Conservation (phyloP, 169 alveolate genomes). For the Plasmodium vinckei region DNA sequence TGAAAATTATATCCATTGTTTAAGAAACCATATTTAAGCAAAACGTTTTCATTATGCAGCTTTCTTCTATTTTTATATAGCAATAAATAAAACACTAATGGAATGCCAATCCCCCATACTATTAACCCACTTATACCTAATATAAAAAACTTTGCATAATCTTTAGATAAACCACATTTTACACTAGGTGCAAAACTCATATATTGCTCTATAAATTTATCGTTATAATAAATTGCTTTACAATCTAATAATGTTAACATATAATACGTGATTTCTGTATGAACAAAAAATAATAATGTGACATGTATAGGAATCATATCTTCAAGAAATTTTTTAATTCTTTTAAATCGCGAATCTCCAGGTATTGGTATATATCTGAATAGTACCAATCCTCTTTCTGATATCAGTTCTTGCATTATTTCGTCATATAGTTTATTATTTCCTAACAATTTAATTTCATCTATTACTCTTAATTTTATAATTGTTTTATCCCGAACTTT, state of each 20-base stretch:
- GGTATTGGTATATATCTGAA: conserved; percentile 88
- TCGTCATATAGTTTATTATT: conserved; percentile 68
- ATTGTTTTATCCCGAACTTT: conserved; percentile 73
- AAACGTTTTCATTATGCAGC: conserved; percentile 83
- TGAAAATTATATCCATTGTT: conserved; percentile 87
- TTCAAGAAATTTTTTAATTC: conserved; percentile 83
- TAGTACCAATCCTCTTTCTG: conserved; percentile 85
- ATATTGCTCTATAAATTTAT: conserved; percentile 71
- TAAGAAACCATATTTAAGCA: conserved; percentile 88
- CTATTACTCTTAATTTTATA: conserved; percentile 76
- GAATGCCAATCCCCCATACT: conserved; percentile 91
- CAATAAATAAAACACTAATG: conserved; percentile 84
- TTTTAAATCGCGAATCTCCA: conserved; percentile 82
- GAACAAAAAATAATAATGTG: conserved; percentile 87
- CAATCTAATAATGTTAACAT: conserved; percentile 88
- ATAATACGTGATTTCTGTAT: conserved; percentile 83
- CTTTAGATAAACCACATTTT: conserved; percentile 80
- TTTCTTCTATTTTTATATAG: conserved; percentile 82
- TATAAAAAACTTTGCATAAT: conserved; percentile 81
- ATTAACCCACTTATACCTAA: conserved; percentile 85
- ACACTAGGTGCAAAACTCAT: conserved; percentile 80
- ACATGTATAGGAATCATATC: conserved; percentile 91
- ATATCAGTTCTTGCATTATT: conserved; percentile 80
- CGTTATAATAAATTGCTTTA: conserved; percentile 78
- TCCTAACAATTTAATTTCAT: conserved; percentile 78